phyloP scores from a whole-genome alignment of 2,329 filamentous ascomycete genomes.

The Hysterium pulicare region DNA sequence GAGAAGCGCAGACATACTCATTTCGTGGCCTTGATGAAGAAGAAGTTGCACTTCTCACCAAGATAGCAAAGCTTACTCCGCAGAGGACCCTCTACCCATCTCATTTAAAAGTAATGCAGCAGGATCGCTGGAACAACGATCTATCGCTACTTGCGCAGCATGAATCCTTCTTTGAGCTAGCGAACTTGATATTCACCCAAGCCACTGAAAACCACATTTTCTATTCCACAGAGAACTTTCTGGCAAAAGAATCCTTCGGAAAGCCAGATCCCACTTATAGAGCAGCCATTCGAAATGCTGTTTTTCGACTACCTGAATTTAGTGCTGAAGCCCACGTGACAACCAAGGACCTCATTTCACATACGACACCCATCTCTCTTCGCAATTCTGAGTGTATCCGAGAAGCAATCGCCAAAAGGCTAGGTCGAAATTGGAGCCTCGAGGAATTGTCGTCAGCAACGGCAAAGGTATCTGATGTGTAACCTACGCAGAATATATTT shows the following conservation, averaged over 20 bases:
- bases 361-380: no score
- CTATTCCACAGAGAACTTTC: slow-evolving; percentile 4
- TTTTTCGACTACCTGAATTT: slow-evolving; percentile 26
- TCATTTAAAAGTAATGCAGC: slow-evolving; percentile 43
- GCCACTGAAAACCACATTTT: slow-evolving; percentile 15
- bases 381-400: no score
- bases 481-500: no score
- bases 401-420: no score
- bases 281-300: slow-evolving; percentile 26
- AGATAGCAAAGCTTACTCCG: slow-evolving; percentile 33
- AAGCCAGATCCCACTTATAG: slow-evolving; percentile 17
- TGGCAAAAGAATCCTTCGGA: neutral
- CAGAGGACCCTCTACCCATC: slow-evolving; percentile 44
- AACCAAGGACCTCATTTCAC: no score
- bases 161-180: slow-evolving; percentile 17
- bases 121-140: slow-evolving; percentile 39
- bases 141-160: slow-evolving; percentile 37
- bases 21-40: slow-evolving; percentile 36
- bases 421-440: no score
- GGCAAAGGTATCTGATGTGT: no score
- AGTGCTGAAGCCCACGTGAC: slow-evolving; percentile 28
- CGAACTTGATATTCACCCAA: slow-evolving; percentile 23
- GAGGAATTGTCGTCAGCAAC: no score
- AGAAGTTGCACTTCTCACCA: slow-evolving; percentile 16
- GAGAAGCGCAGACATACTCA: slow-evolving; percentile 49